These are phyloP conservation scores for Ceratobasidium sp. DNA, from an alignment of 1,284 basidiomycete genomes.

Conservation along the genomic window DNA sequence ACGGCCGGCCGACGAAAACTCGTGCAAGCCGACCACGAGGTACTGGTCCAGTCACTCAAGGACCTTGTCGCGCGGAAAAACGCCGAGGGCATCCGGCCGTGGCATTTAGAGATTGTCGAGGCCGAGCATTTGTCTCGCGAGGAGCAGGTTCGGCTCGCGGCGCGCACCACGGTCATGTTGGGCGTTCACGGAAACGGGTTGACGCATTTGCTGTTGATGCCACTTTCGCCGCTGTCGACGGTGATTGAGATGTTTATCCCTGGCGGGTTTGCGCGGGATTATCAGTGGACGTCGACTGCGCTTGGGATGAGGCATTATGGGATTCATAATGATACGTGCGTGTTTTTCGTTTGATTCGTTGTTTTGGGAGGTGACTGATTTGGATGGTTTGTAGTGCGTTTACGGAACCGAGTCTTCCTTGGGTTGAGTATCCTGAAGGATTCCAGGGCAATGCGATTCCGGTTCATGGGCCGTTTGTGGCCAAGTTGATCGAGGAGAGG, in stretches of 20 bases:
- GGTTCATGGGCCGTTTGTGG: constrained; percentile 45
- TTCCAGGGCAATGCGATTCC: constrained; percentile 57
- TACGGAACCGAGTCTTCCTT: constrained; percentile 51
- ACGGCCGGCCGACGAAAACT: constrained; percentile 39
- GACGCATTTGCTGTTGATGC: constrained; percentile 43
- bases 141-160: constrained; percentile 42
- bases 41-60: constrained; percentile 39
- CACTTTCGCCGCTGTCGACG: constrained; percentile 32
- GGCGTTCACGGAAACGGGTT: constrained; percentile 45
- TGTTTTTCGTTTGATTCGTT: background rate
- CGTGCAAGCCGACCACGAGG: constrained; percentile 40
- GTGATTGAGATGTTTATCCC: constrained; percentile 45
- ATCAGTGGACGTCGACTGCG: constrained; percentile 47
- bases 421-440: constrained; percentile 54
- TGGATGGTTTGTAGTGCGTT: constrained; percentile 21
- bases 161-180: constrained; percentile 44
- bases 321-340: constrained; percentile 25
- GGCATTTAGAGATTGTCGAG: constrained; percentile 41
- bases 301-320: constrained; percentile 54
- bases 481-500: constrained; percentile 42
- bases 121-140: constrained; percentile 41
- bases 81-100: background rate
- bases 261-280: constrained; percentile 43
- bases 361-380: background rate
- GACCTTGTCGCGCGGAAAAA: constrained; percentile 36